phyloP scores from a whole-genome alignment of 2,329 filamentous ascomycete genomes.

The Aspergillus tamarii region DNA sequence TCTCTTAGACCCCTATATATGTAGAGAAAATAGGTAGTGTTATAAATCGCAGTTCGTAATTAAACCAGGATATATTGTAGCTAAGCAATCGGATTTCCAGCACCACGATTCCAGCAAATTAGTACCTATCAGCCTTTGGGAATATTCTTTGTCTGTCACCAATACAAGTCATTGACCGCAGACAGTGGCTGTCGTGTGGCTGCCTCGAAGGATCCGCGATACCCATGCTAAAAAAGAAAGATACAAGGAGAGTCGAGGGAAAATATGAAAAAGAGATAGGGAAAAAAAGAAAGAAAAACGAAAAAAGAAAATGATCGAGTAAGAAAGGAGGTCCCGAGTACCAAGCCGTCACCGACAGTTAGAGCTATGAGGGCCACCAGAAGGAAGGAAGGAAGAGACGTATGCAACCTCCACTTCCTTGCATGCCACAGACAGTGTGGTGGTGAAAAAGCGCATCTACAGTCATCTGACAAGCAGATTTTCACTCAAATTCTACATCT shows the following conservation, averaged over 20 bases:
- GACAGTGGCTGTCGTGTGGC: slow-evolving; percentile 20
- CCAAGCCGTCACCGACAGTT: slow-evolving; percentile 8
- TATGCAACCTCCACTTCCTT: slow-evolving; percentile 14
- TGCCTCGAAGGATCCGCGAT: slow-evolving; percentile 22
- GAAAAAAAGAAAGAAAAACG: slow-evolving; percentile 1
- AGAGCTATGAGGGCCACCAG: background rate
- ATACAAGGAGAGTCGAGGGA: background rate
- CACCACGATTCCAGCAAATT: background rate
- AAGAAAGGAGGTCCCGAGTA: slow-evolving; percentile 2
- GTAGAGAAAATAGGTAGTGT: background rate
- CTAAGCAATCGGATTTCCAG: background rate
- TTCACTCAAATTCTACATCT: slow-evolving; percentile 6
- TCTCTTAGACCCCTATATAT: background rate
- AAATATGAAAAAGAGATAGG: background rate
- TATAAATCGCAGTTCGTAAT: background rate
- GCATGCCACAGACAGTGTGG: background rate
- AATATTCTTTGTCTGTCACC: slow-evolving; percentile 11
- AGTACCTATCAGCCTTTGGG: background rate
- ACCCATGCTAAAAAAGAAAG: slow-evolving; percentile 20
- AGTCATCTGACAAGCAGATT: slow-evolving; percentile 17
- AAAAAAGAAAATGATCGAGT: background rate
- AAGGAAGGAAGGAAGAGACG: slow-evolving; percentile 6
- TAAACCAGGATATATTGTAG: background rate
- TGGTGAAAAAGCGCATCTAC: slow-evolving; percentile 6
- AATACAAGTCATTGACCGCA: slow-evolving; percentile 7